Base-by-base conservation (phyloP, 2,329 filamentous ascomycete genomes). In the Metarhizium rileyi region DNA sequence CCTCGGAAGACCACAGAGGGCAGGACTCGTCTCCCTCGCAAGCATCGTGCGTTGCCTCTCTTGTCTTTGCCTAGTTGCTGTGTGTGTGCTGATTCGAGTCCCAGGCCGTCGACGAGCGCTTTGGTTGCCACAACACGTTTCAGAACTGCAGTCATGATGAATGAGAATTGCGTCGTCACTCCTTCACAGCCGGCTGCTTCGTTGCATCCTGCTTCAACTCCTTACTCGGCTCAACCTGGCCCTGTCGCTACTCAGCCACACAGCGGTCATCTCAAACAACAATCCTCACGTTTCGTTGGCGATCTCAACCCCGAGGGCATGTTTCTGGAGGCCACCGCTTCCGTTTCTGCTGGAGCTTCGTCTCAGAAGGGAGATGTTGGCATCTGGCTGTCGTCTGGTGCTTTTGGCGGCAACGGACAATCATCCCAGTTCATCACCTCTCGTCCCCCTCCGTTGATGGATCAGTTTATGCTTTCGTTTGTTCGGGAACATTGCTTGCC, bases 271-370 rank as follows among this genome's bases (percentile, higher is more conserved):
- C 48, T 40, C 45, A 42, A 45, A 26, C 51, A 50, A 9, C 59
- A 61, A 36, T 64, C 66, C 0, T 68, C 66, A 1, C 73, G 78
- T 6, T 81, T 80, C 49, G 73, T 81, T 35, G 77, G 78, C 18
- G 78, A 81, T 56, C 57, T 80, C 26, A 82, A 79, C 54, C 79
- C 78, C 2, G 78, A 81, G 59, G 74, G 74, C 51, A 75, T 81
- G 59, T 78, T 83, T 50, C 68, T 78, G 55, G 75, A 80, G 55
- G 77, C 75, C 1, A 75, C 75, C 2, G 64, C 64, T 3, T 63
- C 65, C 3, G 58, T 58, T 6, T 63, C 63, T 0, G 48, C 62
- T 20, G 59, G 62, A 4, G 62, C 63, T 10, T 60, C 61, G 0
- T 72, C 75, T 0, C 69, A 74, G 44, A 73, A 73, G 28, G 74